Base-by-base conservation (phyloP, 1,284 basidiomycete genomes). In the Pascua sp. region DNA sequence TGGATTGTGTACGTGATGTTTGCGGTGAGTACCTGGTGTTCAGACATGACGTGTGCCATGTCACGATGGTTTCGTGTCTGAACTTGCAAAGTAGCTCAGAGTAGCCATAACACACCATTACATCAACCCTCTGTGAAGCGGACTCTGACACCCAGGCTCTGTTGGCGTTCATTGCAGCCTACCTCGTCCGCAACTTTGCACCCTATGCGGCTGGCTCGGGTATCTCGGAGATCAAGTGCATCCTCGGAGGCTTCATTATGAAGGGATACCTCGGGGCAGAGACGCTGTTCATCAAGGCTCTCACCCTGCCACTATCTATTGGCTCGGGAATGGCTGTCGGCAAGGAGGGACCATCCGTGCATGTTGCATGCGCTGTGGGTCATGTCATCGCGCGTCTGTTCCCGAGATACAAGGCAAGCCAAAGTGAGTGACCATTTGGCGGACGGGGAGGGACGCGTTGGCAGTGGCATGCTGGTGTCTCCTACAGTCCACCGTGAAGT, bases 161-260 rank as follows among this genome's bases (percentile, higher is more conserved):
- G 2, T 93, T 96, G 68, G 85, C 91, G 0, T 91, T 89, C 68
- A 81, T 87, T 7, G 89, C 93, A 5, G 89, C 93, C 0, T 90
- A 91, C 70, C 82, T 98, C 2, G 96, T 98, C 53, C 84, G 85
- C 50, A 85, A 85, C 5, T 86, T 96, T 68, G 93, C 95, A 2
- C 93, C 88, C 52, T 96, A 96, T 74, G 93, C 96, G 10, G 96
- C 96, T 9, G 95, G 96, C 5, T 97, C 93, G 60, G 96, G 96
- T 54, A 98, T 99, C 58, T 92, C 93, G 24, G 96, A 99, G 78
- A 98, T 99, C 79, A 99, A 98, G 72, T 98, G 94, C 75, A 98
- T 98, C 66, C 80, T 99, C 17, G 91, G 91, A 7, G 96, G 96
- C 1, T 98, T 99, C 77, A 84, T 93, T 68, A 98, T 98, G 87